phyloP scores from a whole-genome alignment of 1,139 yeast genomes.

The Trichomonascaceae sp. region DNA sequence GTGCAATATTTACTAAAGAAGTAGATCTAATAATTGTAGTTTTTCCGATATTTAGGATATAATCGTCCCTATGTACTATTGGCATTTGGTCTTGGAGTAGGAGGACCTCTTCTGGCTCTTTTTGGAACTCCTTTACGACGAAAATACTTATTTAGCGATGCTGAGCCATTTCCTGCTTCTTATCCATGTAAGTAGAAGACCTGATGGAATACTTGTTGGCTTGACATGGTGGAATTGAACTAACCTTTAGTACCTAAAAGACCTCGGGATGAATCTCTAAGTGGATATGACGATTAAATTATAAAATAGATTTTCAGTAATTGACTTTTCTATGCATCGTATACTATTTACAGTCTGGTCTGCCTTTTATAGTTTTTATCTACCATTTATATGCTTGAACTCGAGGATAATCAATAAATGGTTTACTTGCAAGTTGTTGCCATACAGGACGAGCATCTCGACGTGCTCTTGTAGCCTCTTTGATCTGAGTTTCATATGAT shows the following conservation, averaged over 20 bases:
- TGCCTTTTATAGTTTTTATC: slow-evolving; percentile 35
- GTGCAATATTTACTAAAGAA: neutral
- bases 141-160: slow-evolving; percentile 60
- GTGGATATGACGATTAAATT: slow-evolving; percentile 32
- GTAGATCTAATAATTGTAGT: slow-evolving; percentile 35
- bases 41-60: slow-evolving; percentile 76
- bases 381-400: slow-evolving; percentile 32
- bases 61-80: slow-evolving; percentile 72
- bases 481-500: slow-evolving; percentile 48
- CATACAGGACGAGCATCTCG: slow-evolving; percentile 34
- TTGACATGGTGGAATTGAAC: slow-evolving; percentile 4
- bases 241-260: slow-evolving; percentile 26
- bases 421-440: slow-evolving; percentile 24
- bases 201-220: neutral
- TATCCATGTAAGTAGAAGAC: slow-evolving; percentile 46
- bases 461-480: slow-evolving; percentile 39
- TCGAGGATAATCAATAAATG: slow-evolving; percentile 24
- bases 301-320: slow-evolving; percentile 6
- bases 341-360: neutral
- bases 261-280: slow-evolving; percentile 28
- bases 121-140: slow-evolving; percentile 65
- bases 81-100: slow-evolving; percentile 59
- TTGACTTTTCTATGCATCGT: neutral
- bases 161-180: slow-evolving; percentile 58
- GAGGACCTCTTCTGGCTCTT: slow-evolving; percentile 60